Evolutionary conservation across 2,329 filamentous ascomycete genomes (phyloP), one percentile per base, ranked within the genome.

Genomic region (Lasiodiplodia hormozganensis): DNA sequence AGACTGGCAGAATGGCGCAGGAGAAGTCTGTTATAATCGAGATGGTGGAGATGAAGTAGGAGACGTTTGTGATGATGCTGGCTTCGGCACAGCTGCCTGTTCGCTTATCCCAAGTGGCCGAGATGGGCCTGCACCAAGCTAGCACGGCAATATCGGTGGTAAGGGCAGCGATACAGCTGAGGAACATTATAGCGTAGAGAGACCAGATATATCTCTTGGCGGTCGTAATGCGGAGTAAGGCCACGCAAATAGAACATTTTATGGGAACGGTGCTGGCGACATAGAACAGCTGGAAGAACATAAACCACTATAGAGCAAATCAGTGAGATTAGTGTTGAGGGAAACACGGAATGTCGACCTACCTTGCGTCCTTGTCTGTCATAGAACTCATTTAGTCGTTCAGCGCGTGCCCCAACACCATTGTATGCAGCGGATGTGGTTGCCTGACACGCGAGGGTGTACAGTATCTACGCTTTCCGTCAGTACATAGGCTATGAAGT

Each of bases 11-110:
- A 23, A 76, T 73, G 28, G 75, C 75, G 64, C 76, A 71, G 62
- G 73, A 58, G 56, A 70, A 70, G 68, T 77, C 74, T 10, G 76
- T 78, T 23, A 73, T 18, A 51, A 80, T 80, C 51, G 76, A 76
- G 8, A 76, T 68, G 52, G 72, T 76, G 6, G 78, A 78, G 68
- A 78, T 76, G 71, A 77, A 76, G 70, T 77, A 77, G 71, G 72
- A 74, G 51, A 78, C 70, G 51, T 73, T 72, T 70, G 73, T 75
- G 69, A 76, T 76, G 14, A 18, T 56, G 1, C 10, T 52, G 2
- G 25, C 49, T 1, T 16, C 31, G 43, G 40, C 28, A 14, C 53
- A 69, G 40, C n/a, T 34, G 31, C 54, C 67, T 25, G 28, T 7
- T 2, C 21, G 51, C n/a, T 31, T 14, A 28, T 65, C 52, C 71